phyloP scores from a whole-genome alignment of 306 rosid species.

The Pyrus pyrifolia region DNA sequence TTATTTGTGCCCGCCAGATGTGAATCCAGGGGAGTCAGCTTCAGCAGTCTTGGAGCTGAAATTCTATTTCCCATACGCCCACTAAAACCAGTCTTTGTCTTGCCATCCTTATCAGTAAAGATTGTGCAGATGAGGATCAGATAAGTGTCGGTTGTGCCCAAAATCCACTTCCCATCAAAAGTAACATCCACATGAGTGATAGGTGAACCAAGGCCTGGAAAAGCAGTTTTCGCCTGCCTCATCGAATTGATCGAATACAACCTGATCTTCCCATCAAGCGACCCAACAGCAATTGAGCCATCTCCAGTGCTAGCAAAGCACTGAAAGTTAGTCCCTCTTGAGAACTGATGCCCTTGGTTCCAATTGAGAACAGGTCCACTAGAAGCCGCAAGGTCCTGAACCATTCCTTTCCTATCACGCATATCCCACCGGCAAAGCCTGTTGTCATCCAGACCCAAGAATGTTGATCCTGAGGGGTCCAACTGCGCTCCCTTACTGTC shows the following conservation, averaged over 20 bases:
- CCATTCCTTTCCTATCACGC: conserved; percentile 89
- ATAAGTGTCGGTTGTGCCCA: conserved; percentile 86
- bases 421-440: conserved; percentile 99
- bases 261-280: conserved; percentile 90
- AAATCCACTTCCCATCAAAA: conserved; percentile 90
- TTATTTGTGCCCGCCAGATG: conserved; percentile 83
- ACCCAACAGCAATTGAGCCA: conserved; percentile 93
- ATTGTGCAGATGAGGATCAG: conserved; percentile 72
- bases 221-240: conserved; percentile 91
- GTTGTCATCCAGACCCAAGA: conserved; percentile 91
- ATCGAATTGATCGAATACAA: conserved; percentile 75
- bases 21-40: conserved; percentile 88
- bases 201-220: conserved; percentile 97
- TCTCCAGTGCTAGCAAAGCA: conserved; percentile 96
- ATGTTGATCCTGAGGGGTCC: conserved; percentile 93
- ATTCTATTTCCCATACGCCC: conserved; percentile 95
- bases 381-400: conserved; percentile 69
- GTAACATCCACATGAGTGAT: conserved; percentile 93
- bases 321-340: conserved; percentile 92
- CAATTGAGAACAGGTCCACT: conserved; percentile 70
- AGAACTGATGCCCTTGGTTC: conserved; percentile 94
- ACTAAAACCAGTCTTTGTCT: conserved; percentile 68
- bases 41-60: conserved; percentile 89
- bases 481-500: conserved; percentile 87
- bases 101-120: conserved; percentile 82